These are phyloP conservation scores for Trifolium repens DNA, from an alignment of 306 rosid genomes.

Conservation along the genomic window DNA sequence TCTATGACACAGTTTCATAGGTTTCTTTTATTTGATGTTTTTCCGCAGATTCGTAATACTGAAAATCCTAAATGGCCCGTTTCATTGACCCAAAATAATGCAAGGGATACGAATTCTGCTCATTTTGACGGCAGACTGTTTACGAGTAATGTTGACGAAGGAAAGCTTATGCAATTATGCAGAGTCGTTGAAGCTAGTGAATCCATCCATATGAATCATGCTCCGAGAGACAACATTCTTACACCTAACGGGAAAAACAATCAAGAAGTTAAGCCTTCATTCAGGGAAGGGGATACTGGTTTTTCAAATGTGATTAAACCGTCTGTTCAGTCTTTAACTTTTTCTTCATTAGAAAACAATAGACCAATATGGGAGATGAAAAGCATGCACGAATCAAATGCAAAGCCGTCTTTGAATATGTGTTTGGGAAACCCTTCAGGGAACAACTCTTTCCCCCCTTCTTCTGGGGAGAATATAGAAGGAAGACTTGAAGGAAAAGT, in stretches of 20 bases:
- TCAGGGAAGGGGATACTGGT: conserved; percentile 56
- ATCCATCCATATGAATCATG: conserved; percentile 52
- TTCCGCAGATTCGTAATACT: conserved; percentile 58
- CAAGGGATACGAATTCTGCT: conserved; percentile 54
- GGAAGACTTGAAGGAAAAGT: conserved; percentile 67
- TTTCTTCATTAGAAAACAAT: conserved; percentile 57
- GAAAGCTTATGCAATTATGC: conserved; percentile 84
- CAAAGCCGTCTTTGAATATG: conserved; percentile 76
- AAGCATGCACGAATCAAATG: conserved; percentile 52
- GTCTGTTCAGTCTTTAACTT: conserved; percentile 60
- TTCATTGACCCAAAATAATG: conserved; percentile 50
- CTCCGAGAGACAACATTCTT: conserved; percentile 53
- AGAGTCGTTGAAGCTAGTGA: conserved; percentile 82
- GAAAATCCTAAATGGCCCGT: conserved; percentile 57
- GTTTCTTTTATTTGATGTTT: conserved; percentile 34
- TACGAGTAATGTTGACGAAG: conserved; percentile 61
- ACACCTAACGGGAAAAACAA: conserved; percentile 51
- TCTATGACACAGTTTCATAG: conserved; percentile 29
- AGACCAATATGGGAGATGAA: conserved; percentile 61
- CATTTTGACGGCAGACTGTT: conserved; percentile 53
- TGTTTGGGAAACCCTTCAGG: conserved; percentile 69
- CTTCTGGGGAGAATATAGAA: conserved; percentile 58
- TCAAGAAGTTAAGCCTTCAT: conserved; percentile 49
- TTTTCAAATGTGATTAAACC: conserved; percentile 59
- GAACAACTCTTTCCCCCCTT: conserved; percentile 59